These are phyloP conservation scores for Voacanga thouarsii DNA, from an alignment of 257 asterid species.

Conservation along the genomic window DNA sequence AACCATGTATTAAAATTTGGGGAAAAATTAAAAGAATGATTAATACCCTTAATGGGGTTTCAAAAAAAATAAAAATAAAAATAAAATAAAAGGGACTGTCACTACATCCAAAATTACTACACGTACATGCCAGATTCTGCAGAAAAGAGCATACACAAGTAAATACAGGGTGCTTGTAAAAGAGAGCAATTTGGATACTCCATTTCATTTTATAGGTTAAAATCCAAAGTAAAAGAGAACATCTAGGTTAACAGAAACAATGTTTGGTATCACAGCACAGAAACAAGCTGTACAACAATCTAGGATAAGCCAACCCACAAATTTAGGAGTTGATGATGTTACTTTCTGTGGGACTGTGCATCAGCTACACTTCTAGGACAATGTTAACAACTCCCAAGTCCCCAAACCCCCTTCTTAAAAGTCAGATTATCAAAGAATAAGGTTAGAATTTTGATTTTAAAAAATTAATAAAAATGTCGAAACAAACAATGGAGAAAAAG, in stretches of 20 bases:
- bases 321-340: not conserved
- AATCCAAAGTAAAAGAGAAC: not conserved
- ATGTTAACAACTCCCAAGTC: not conserved
- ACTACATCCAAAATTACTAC: no score
- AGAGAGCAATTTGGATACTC: not conserved
- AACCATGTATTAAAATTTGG: not conserved
- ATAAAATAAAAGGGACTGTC: no score
- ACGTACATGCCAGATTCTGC: no score
- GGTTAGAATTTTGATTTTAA: not conserved
- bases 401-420: not conserved
- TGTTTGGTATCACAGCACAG: not conserved
- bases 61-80: no score
- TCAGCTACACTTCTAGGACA: not conserved
- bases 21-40: not conserved
- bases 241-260: not conserved
- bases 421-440: not conserved
- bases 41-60: no score
- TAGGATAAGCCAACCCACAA: not conserved
- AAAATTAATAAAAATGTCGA: not conserved
- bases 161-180: not conserved
- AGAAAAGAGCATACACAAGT: not conserved
- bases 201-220: not conserved
- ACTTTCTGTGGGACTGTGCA: not conserved
- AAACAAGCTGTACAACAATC: not conserved
- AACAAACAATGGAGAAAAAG: not conserved